Evolutionary conservation across 768 basidiomycete species (phyloP).

Genomic region (Russula foetens): DNA sequence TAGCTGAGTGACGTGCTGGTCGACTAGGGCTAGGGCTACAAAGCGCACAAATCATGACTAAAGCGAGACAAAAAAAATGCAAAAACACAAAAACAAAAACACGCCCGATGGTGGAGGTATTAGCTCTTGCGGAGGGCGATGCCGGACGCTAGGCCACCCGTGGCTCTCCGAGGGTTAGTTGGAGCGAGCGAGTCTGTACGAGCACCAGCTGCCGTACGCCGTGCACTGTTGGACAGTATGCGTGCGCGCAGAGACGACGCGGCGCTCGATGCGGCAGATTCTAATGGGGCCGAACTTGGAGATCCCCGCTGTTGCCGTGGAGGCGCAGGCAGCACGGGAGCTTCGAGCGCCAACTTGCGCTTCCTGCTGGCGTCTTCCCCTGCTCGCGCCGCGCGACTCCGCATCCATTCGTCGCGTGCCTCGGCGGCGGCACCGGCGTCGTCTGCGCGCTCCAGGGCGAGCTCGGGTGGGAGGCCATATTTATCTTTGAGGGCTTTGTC

Average conservation of each 20-base stretch:
- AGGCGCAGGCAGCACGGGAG: slow-evolving; percentile 1
- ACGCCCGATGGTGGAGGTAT: not conserved
- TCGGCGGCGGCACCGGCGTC: slow-evolving; percentile 43
- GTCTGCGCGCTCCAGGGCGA: slow-evolving; percentile 60
- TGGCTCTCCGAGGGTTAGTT: not conserved
- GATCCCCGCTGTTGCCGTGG: not conserved
- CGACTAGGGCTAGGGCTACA: slow-evolving; percentile 14
- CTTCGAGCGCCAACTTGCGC: slow-evolving; percentile 29
- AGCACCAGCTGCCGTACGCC: slow-evolving; percentile 1
- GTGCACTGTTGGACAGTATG: slow-evolving; percentile 17
- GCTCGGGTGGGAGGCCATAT: slow-evolving; percentile 67
- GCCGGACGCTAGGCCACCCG: slow-evolving; percentile 3
- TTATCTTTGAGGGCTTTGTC: slow-evolving; percentile 67
- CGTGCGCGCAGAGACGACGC: slow-evolving; percentile 15
- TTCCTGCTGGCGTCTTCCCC: slow-evolving; percentile 39
- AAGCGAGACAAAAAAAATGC: not conserved
- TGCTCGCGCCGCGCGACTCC: slow-evolving; percentile 40
- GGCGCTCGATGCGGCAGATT: not conserved
- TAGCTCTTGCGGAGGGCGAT: slow-evolving; percentile 11
- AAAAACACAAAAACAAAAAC: not conserved
- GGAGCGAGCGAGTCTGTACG: not conserved
- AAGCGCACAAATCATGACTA: not conserved
- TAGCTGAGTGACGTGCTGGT: not conserved
- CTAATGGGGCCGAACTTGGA: slow-evolving; percentile 1
- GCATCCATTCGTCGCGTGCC: slow-evolving; percentile 58